These are phyloP conservation scores for Eimeria acervulina DNA, from an alignment of 169 alveolate genomes.

Conservation along the genomic window DNA sequence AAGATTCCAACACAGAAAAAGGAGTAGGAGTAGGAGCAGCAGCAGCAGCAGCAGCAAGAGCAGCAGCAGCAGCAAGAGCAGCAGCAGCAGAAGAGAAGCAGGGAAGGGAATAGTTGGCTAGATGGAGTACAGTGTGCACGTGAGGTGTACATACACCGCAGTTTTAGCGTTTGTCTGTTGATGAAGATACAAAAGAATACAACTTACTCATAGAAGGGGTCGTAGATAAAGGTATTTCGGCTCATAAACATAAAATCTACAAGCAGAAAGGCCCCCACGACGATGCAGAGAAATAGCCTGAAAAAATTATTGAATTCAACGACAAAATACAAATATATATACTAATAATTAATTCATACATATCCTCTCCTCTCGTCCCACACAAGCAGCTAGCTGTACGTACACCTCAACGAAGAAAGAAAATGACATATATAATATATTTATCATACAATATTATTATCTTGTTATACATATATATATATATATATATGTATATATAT, in stretches of 20 bases:
- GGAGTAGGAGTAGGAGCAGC: too few species aligned
- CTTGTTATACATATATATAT: too few species aligned
- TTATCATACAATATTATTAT: too few species aligned
- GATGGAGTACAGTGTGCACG: too few species aligned
- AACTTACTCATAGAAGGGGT: constrained; percentile 46
- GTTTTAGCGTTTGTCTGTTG: background rate
- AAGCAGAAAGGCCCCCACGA: constrained; percentile 6
- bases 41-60: too few species aligned
- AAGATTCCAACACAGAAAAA: too few species aligned
- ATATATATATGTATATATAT: too few species aligned
- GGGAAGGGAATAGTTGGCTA: background rate
- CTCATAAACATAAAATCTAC: constrained; percentile 13
- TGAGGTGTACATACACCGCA: constrained; percentile 10
- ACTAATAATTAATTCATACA: background rate
- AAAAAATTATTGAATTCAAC: background rate
- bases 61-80: too few species aligned
- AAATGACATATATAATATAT: too few species aligned
- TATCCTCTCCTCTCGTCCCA: too few species aligned
- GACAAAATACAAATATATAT: background rate
- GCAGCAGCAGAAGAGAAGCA: too few species aligned
- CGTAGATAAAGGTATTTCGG: constrained; percentile 1
- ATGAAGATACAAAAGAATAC: background rate
- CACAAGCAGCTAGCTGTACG: background rate
- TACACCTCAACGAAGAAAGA: too few species aligned
- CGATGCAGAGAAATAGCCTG: constrained; percentile 34